Evolutionary conservation across 805 yeast species (phyloP), one percentile per base, ranked within the genome.

Genomic region (Myxozyma nipponensis): DNA sequence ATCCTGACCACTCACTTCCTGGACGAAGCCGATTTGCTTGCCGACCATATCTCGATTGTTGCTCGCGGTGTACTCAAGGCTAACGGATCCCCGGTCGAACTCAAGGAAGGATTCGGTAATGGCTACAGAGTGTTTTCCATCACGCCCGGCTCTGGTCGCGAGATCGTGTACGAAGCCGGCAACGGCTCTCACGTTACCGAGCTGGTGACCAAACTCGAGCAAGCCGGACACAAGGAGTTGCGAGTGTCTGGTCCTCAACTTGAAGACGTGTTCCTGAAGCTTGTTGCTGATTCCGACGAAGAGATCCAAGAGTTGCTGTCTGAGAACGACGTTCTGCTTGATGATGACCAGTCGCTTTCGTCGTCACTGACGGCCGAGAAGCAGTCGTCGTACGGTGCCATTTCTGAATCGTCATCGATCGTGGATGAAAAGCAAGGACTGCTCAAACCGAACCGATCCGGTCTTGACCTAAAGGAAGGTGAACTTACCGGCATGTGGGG

Each of bases 1-100:
- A 51, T 67, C 24, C 52, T 67, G 23, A 67, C 71, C 0, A 67
- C 71, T 1, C 71, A 67, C 50, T 67, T 68, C 49, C 55, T 67
- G 24, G 71, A 67, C 42, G 71, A 67, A 42, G 71, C 71, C 3
- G 71, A 67, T 49, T 39, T 66, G n/a, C 57, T 68, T 13, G 59
- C 69, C 15, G 71, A 67, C 52, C 57, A 65, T 19, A 52, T 67
- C 38, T 67, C 65, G 9, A 66, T 67, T 36, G 41, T 67, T 56
- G 62, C 68, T 17, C 64, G 63, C 44, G 71, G 71, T 7, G 53
- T 50, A 2, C 46, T 67, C 32, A 61, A 59, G 43, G 67, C 67
- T 3, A 51, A 60, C 13, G 71, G 71, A 10, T 58, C 67, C 7
- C 59, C 71, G 4, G 64, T 67, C 5, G 60, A 63, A 35, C 60